phyloP scores from a whole-genome alignment of 2,329 filamentous ascomycete species.

The Westerdykella sp. region DNA sequence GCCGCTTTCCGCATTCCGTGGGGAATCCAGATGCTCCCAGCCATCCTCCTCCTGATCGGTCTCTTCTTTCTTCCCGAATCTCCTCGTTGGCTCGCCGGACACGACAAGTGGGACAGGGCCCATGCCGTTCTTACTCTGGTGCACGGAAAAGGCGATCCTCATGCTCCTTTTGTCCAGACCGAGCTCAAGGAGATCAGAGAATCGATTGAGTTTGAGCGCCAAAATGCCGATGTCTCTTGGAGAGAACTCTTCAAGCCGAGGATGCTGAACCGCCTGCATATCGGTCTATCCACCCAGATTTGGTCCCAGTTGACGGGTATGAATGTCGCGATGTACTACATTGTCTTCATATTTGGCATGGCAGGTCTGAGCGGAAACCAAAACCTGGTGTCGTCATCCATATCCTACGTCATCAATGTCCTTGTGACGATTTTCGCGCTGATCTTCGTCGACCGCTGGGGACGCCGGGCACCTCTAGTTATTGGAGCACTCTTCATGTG shows the following conservation, averaged over 20 bases:
- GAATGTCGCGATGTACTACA: slow-evolving; percentile 59
- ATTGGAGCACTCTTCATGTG: slow-evolving; percentile 60
- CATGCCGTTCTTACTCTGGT: slow-evolving; percentile 39
- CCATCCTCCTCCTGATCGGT: slow-evolving; percentile 38
- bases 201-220: slow-evolving; percentile 66
- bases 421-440: slow-evolving; percentile 71
- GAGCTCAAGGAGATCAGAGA: slow-evolving; percentile 69
- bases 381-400: slow-evolving; percentile 59
- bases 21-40: slow-evolving; percentile 36
- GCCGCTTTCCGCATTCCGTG: slow-evolving; percentile 35
- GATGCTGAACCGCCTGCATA: slow-evolving; percentile 69
- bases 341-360: slow-evolving; percentile 52
- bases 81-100: slow-evolving; percentile 42
- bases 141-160: slow-evolving; percentile 53
- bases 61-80: slow-evolving; percentile 47
- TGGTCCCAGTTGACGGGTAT: slow-evolving; percentile 72
- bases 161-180: slow-evolving; percentile 58
- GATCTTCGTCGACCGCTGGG: slow-evolving; percentile 68
- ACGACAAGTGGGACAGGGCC: slow-evolving; percentile 43
- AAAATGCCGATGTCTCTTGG: slow-evolving; percentile 63
- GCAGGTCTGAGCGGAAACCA: slow-evolving; percentile 56
- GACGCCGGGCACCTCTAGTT: slow-evolving; percentile 63
- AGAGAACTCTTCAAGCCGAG: slow-evolving; percentile 64
- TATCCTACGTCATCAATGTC: slow-evolving; percentile 75
- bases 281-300: slow-evolving; percentile 67